Percentiles rank a stretch among this genome's conserved stretches.
Evolutionary conservation across 306 rosid genomes (phyloP).

Genomic region (Malus fusca): DNA sequence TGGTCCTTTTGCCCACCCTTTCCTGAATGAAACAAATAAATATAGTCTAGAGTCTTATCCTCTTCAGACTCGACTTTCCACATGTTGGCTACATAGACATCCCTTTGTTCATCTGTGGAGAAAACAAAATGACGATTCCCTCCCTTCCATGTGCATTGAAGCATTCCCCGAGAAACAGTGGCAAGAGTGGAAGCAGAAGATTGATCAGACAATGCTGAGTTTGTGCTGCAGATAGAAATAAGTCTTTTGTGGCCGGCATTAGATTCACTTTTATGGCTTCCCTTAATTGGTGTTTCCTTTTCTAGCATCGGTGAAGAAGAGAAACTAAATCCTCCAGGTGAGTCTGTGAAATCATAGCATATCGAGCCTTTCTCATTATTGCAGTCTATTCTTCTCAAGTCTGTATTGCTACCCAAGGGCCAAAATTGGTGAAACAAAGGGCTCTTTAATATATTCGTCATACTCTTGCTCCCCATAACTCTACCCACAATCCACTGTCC

Average conservation of each 20-base stretch:
- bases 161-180: constrained; percentile 67
- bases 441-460: constrained; percentile 69
- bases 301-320: constrained; percentile 38
- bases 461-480: constrained; percentile 87
- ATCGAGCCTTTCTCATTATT: constrained; percentile 41
- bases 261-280: constrained; percentile 34
- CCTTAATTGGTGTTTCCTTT: constrained; percentile 27
- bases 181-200: constrained; percentile 38
- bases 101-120: constrained; percentile 69
- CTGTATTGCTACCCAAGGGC: constrained; percentile 32
- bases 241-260: constrained; percentile 34
- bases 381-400: constrained; percentile 28
- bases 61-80: constrained; percentile 36
- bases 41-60: constrained; percentile 48
- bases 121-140: constrained; percentile 78
- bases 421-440: constrained; percentile 52
- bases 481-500: constrained; percentile 54
- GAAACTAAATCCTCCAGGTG: constrained; percentile 31
- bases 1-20: constrained; percentile 49
- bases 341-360: constrained; percentile 39
- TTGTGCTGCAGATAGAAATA: constrained; percentile 54
- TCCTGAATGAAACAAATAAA: constrained; percentile 58
- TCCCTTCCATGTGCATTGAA: constrained; percentile 79
- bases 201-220: constrained; percentile 44
- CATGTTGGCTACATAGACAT: constrained; percentile 57